Evolutionary conservation across 768 basidiomycete genomes (phyloP).

Genomic region (Neoboletus brunneissimus): DNA sequence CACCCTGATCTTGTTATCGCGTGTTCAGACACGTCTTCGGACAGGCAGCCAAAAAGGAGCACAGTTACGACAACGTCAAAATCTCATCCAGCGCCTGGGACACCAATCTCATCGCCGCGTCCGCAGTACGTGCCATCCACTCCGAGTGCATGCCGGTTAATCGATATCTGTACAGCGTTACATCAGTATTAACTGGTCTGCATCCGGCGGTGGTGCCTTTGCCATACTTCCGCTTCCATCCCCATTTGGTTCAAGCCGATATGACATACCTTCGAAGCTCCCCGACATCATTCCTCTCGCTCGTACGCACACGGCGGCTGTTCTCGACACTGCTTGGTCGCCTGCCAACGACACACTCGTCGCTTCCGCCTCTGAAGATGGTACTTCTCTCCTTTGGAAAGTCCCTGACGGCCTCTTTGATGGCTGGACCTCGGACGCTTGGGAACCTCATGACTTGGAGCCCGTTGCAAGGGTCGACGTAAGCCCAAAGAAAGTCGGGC

Average conservation of each 20-base stretch:
- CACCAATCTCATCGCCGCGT: constrained; percentile 87
- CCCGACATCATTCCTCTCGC: constrained; percentile 93
- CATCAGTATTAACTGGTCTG: constrained; percentile 92
- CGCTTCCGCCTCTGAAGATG: constrained; percentile 92
- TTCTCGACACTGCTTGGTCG: constrained; percentile 96
- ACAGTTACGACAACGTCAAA: constrained; percentile 78
- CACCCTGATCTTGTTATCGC: neutral
- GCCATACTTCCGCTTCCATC: constrained; percentile 87
- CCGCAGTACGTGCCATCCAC: constrained; percentile 47
- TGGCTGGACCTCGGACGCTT: constrained; percentile 80
- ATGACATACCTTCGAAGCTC: constrained; percentile 67
- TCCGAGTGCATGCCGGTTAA: neutral
- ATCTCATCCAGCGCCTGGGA: constrained; percentile 93
- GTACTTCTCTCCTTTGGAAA: constrained; percentile 90
- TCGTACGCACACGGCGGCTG: constrained; percentile 77
- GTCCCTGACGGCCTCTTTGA: constrained; percentile 67
- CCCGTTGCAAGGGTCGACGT: constrained; percentile 80
- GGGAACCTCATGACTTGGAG: constrained; percentile 80
- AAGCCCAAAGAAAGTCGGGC: constrained; percentile 86
- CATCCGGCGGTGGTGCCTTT: constrained; percentile 91
- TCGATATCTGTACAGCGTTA: constrained; percentile 53
- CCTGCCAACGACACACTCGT: constrained; percentile 90
- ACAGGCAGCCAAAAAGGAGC: constrained; percentile 81
- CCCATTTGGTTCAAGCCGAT: constrained; percentile 53
- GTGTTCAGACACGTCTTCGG: constrained; percentile 83